Base-by-base conservation (phyloP, 164 flowering plant genomes). In the Paratinospora sagittata region DNA sequence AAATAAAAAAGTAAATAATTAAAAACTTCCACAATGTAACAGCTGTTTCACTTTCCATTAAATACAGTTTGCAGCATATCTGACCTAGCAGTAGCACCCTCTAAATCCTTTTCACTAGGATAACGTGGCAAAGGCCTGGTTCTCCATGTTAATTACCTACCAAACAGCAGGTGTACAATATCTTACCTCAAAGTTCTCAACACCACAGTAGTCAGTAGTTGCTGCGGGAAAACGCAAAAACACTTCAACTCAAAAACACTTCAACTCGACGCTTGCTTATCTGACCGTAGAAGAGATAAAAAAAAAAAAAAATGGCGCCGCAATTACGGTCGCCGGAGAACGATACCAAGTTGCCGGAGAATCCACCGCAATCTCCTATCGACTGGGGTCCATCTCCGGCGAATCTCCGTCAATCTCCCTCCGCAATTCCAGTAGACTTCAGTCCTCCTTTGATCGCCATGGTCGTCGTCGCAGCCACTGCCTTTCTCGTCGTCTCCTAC, bases 381-480 rank as follows among this genome's bases (percentile, higher is more conserved):
- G 61, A 55, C 61, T 55, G 61, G 61, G 61, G 10, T 17, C 26
- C 61, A 55, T 55, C 61, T 19, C 61, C 61, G 61, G 61, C 61
- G 21, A 55, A 3, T 8, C 61, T 55, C 21, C 9, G 61, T 9
- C 61, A 55, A 55, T 55, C 61, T 55, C 24, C 61, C 9, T 55
- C 61, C 24, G 2, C 61, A 47, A 58, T 74, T 2, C 85, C 96
- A 0, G 78, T 90, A 19, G 84, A 87, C 66, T 89, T 96, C 84
- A 90, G 93, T 60, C 97, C 98, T 13, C 95, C 98, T 19, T 66
- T 96, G 61, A 92, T 96, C 67, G 94, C 92, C 69, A 92, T 90
- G 96, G 91, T 93, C 6, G 93, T 84, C 17, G 84, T 90, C 39
- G 87, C 88, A n/a, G 88, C 89, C 67, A 75, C 97, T 17, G 99